Conservation (phyloP, 345 rosid genomes). For the Rhodamnia argentea region DNA sequence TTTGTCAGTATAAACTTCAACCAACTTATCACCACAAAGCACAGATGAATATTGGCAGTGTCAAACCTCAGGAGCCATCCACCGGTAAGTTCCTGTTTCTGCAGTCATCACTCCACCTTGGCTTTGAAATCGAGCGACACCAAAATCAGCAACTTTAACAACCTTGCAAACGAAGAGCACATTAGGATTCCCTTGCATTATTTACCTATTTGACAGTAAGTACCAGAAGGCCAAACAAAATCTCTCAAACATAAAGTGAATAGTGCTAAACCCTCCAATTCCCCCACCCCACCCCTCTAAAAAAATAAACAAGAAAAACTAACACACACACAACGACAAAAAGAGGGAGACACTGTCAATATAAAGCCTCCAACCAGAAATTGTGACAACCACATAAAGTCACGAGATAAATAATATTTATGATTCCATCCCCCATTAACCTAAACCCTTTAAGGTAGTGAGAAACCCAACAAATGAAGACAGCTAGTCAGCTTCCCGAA, state of each 20-base stretch:
- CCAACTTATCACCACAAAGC: neutral
- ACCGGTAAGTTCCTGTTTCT: constrained; percentile 77
- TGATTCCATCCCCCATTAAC: neutral
- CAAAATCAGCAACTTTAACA: constrained; percentile 76
- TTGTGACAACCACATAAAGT: neutral
- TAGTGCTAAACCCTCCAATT: neutral
- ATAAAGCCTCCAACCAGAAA: neutral
- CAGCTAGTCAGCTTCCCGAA: neutral
- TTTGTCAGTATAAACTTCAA: neutral
- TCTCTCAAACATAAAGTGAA: neutral
- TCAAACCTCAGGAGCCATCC: constrained; percentile 88
- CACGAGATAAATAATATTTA: neutral
- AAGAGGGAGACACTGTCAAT: neutral
- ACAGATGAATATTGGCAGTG: neutral
- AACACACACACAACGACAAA: neutral
- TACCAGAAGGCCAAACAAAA: neutral
- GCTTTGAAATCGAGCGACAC: constrained; percentile 65
- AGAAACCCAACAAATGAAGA: neutral
- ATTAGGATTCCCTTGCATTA: neutral
- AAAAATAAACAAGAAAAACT: neutral
- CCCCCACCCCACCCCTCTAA: neutral
- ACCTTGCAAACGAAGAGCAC: constrained; percentile 31
- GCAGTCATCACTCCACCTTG: constrained; percentile 73
- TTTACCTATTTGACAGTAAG: neutral
- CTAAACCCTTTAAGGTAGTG: neutral